A percentile compares a stretch with the other conserved stretches of the same genome.
Evolutionary conservation across 208 protist species (phyloP).

Genomic region (Trypanosoma mega): DNA sequence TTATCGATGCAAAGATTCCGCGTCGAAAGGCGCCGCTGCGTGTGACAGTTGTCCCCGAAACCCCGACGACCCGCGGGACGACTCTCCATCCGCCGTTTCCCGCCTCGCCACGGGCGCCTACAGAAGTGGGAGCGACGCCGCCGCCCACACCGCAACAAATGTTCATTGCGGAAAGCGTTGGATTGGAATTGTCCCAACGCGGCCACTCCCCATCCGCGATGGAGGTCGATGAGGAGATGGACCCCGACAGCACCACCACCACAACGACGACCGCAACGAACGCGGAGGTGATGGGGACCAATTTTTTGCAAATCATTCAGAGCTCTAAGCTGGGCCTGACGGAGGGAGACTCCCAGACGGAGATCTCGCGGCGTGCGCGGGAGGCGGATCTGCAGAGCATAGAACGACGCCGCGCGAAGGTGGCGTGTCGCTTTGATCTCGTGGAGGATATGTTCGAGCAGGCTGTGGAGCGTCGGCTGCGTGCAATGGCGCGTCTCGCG

Average conservation of each 20-base stretch:
- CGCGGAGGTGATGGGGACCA: constrained; percentile 21
- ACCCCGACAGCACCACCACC: constrained; percentile 1
- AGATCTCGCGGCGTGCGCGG: constrained; percentile 29
- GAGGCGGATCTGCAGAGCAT: constrained; percentile 49
- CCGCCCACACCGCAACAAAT: too few relatives aligned
- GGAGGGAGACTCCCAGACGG: constrained; percentile 24
- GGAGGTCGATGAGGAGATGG: constrained; percentile 24
- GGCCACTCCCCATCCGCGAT: too few relatives aligned
- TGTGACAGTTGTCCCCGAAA: too few relatives aligned
- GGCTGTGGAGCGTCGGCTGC: constrained; percentile 57
- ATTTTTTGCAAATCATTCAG: constrained; percentile 24
- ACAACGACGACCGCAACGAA: constrained; percentile 15
- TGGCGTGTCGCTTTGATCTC: constrained; percentile 49
- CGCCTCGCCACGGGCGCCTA: too few relatives aligned
- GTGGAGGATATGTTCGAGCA: constrained; percentile 78
- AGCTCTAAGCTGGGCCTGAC: constrained; percentile 5
- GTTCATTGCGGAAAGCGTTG: too few relatives aligned
- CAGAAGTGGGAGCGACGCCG: too few relatives aligned
- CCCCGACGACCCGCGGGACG: too few relatives aligned
- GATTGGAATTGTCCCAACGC: too few relatives aligned
- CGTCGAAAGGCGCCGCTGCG: too few relatives aligned
- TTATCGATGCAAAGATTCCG: too few relatives aligned
- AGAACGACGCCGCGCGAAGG: constrained; percentile 32
- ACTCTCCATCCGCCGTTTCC: too few relatives aligned
- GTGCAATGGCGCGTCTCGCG: constrained; percentile 66